Evolutionary conservation across 768 basidiomycete genomes (phyloP).

Genomic region (Leccinum boreale): DNA sequence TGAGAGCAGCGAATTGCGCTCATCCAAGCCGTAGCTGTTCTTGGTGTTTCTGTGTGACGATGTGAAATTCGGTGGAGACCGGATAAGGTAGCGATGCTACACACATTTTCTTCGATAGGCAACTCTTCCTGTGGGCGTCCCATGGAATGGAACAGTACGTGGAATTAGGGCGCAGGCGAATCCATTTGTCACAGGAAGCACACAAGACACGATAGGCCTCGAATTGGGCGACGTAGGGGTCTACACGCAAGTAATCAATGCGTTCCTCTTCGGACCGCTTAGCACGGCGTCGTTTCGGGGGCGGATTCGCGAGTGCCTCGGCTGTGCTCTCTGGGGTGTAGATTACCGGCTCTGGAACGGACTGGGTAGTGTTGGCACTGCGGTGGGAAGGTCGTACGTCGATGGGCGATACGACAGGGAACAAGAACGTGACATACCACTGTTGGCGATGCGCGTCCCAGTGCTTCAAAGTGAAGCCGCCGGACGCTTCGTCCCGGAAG

Average conservation of each 20-base stretch:
- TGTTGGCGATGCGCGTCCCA: conserved; percentile 65
- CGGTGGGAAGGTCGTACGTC: conserved; percentile 1
- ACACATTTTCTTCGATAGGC: conserved; percentile 74
- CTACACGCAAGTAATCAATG: conserved; percentile 62
- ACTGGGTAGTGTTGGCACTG: conserved; percentile 32
- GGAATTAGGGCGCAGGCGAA: conserved; percentile 79
- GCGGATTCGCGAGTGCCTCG: conserved; percentile 44
- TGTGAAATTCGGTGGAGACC: conserved; percentile 6
- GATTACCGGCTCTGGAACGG: conserved; percentile 36
- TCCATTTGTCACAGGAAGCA: conserved; percentile 82
- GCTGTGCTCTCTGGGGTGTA: conserved; percentile 42
- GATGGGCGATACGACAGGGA: conserved; percentile 1
- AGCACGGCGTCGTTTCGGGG: conserved; percentile 63
- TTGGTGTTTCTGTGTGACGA: conserved; percentile 34
- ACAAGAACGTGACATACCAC: conserved; percentile 44
- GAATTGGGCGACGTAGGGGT: conserved; percentile 77
- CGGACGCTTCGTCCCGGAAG: conserved; percentile 61
- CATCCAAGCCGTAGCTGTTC: conserved; percentile 57
- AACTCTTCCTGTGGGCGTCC: conserved; percentile 84
- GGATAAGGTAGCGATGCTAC: conserved; percentile 20
- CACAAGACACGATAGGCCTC: conserved; percentile 80
- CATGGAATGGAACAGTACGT: conserved; percentile 87
- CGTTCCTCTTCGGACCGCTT: conserved; percentile 78
- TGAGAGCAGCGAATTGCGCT: conserved; percentile 54
- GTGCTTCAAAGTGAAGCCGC: conserved; percentile 61